phyloP scores from a whole-genome alignment of 192 early-diverging fungal genomes.

The Coemansia sp. region DNA sequence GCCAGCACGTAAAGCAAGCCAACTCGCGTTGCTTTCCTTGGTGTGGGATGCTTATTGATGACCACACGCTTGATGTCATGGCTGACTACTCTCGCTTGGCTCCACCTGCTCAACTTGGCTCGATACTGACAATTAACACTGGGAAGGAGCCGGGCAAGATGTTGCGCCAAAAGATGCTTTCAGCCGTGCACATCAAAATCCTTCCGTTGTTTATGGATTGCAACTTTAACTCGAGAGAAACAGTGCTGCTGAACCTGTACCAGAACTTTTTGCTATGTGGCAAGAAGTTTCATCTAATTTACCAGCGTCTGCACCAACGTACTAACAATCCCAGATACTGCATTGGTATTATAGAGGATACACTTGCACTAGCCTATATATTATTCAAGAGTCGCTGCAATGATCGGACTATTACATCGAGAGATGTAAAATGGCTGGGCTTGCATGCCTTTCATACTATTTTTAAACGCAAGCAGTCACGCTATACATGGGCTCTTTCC shows the following conservation, averaged over 20 bases:
- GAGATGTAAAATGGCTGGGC: constrained; percentile 52
- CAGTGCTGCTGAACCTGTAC: constrained; percentile 74
- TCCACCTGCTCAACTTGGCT: constrained; percentile 39
- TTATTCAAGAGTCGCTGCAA: constrained; percentile 28
- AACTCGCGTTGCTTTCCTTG: constrained; percentile 50
- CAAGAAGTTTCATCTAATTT: constrained; percentile 62
- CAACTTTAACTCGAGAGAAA: constrained; percentile 58
- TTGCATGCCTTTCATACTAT: constrained; percentile 50
- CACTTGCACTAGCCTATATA: constrained; percentile 21
- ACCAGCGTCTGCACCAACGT: constrained; percentile 17
- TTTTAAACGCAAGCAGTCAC: constrained; percentile 49
- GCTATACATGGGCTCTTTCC: constrained; percentile 29
- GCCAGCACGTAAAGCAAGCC: constrained; percentile 30
- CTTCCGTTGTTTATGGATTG: constrained; percentile 65
- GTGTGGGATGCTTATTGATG: constrained; percentile 79
- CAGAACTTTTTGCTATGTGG: constrained; percentile 73
- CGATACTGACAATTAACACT: constrained; percentile 55
- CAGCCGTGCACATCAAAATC: constrained; percentile 23
- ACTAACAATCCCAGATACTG: constrained; percentile 20
- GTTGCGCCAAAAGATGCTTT: constrained; percentile 54
- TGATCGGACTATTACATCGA: constrained; percentile 16
- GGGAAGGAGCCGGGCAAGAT: constrained; percentile 30
- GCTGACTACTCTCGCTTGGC: constrained; percentile 67
- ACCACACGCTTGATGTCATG: constrained; percentile 63
- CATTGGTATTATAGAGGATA: constrained; percentile 17